Evolutionary conservation across 2,329 filamentous ascomycete species (phyloP), one percentile per base, ranked within the genome.

Genomic region (Penicillium occitanis): DNA sequence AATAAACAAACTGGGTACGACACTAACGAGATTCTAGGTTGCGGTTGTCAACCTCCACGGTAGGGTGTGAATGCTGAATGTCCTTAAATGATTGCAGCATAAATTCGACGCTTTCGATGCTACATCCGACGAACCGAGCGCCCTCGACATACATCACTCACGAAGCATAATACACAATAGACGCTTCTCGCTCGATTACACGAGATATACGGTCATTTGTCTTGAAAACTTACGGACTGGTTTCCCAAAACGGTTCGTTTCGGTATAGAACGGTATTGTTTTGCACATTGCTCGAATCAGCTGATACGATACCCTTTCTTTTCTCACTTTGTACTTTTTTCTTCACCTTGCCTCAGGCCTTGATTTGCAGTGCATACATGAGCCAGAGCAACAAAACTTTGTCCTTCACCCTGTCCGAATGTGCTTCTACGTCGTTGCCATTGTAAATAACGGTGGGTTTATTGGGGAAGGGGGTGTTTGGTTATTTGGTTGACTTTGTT

Each of bases 21-120:
- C 5, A 30, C 37, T 30, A 46, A 60, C 37, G 35, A 46, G 7
- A 22, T 19, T 51, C 33, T 22, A 66, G 65, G 61, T 66, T 61
- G 65, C 65, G 33, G 61, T 66, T 37, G 40, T 66, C 46, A 63
- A 53, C 46, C 46, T 63, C 17, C 65, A 66, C 33, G 61, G 65
- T 19, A 63, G 65, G 44, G 40, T 8, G 40, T 55, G 25, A 57
- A 62, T 35, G 40, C 57, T 55, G 25, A 57, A 62, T 35, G 40
- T 61, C n/a, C 44, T 30, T 55, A 42, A 58, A 57, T 66, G 30
- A 58, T 61, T 48, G 11, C 30, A 25, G 25, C 25, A 37, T 22
- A 22, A 13, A 37, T 14, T n/a, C 17, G 4, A 55, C 50, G 17
- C 7, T 22, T 57, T n/a, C 11, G 19, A 48, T 11, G 25, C 30